Evolutionary conservation across 495 filamentous ascomycete genomes (phyloP), one percentile per base, ranked within the genome.

Genomic region (Jackrogersella minutella): DNA sequence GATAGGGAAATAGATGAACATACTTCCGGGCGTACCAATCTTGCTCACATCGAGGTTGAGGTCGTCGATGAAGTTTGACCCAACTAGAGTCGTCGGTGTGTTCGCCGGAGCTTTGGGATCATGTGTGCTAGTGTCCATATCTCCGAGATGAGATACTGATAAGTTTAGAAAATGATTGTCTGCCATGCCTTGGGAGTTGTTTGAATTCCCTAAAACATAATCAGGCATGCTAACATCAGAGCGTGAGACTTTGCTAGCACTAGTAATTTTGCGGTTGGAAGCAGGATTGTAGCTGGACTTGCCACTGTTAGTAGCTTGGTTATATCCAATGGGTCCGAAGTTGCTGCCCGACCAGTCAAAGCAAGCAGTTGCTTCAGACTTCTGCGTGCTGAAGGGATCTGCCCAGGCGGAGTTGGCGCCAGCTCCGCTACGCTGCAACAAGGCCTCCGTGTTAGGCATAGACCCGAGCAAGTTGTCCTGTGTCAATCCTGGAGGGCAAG

Each of bases 211-310:
- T 21, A 73, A 54, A 0, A 73, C 50, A 47, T 78, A 82, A 62
- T 81, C 79, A 6, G 77, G 64, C 78, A 82, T 80, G 56, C 69
- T 76, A 7, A 69, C 61, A 69, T 81, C 79, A 2, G 70, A 73
- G 26, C 68, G 73, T 4, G 70, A 73, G 13, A 70, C 53, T 52
- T 75, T 78, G 51, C 68, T 75, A 2, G 33, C 53, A 43, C 39
- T 41, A 26, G 69, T 63, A 11, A 30, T 46, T 31, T 49, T 68
- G 21, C 70, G 64, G 24, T 52, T 73, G 11, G 47, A 60, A n/a
- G 65, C 62, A 30, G 65, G 17, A 14, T 67, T 62, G 2, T 61
- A 65, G 2, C 22, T 51, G 5, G 63, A 62, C 53, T 75, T 76
- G 22, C 41, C 54, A 30, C 56, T 62, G 10, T 73, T 55, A 24